Base-by-base conservation (phyloP, 768 basidiomycete species). In the Cytidiella melzeri region DNA sequence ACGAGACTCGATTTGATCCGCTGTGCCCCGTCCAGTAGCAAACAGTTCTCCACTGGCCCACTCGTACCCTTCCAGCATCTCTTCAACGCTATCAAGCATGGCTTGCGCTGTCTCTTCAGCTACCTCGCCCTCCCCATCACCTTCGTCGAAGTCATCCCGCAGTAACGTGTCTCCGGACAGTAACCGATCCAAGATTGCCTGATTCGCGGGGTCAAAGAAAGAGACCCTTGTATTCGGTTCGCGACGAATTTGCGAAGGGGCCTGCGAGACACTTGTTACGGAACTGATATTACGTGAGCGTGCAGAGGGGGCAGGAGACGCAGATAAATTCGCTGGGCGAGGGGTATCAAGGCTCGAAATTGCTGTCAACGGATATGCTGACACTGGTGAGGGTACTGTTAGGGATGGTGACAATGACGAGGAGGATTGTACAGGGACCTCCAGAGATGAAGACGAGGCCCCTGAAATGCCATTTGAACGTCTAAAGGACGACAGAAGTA, bases 31-130 rank as follows among this genome's bases (percentile, higher is more conserved):
- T 15, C 75, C 73, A 60, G 79, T 83, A 56, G 81, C 71, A 39
- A 86, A 71, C n/a, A 84, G 72, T 61, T 84, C 83, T 48, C 86
- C 87, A 53, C 83, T 85, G 3, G 90, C 84, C 93, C 93, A 98
- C 65, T 98, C 96, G 60, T 96, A 96, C 0, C 96, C 94, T 60
- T 99, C 96, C 21, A 99, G 74, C 92, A 99, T 94, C 64, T 99
- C 96, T 63, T 99, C 96, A 2, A 99, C 92, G 65, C 83, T 96
- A 4, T 85, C 72, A 68, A 99, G 75, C 3, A 90, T 91, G 7
- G 84, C 88, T 55, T 90, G 84, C 10, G 80, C 76, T 48, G 77
- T 81, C 57, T 90, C 88, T 46, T 86, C 85, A 48, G 83, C 84
- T 11, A 57, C 61, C 36, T 63, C 62, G 9, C 56, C 65, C 23